phyloP scores from a whole-genome alignment of 306 rosid genomes.

The Alnus glutinosa region DNA sequence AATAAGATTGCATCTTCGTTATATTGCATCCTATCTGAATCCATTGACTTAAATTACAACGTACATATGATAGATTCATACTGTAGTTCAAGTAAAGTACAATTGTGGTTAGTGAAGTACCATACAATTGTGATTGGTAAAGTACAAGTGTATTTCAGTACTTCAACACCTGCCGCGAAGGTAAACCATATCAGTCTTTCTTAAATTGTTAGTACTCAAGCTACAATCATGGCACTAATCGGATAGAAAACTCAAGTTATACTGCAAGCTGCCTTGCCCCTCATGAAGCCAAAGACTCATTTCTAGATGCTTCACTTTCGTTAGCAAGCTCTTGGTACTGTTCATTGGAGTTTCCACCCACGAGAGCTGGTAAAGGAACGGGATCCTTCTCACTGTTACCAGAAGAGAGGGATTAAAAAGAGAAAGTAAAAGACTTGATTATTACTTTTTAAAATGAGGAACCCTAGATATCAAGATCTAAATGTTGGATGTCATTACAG shows the following conservation, averaged over 20 bases:
- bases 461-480: background rate
- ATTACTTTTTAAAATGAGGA: background rate
- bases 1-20: too few species aligned
- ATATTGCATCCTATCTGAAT: too few species aligned
- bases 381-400: constrained; percentile 42
- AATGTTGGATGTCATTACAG: background rate
- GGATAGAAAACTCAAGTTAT: background rate
- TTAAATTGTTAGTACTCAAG: background rate
- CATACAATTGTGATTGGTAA: too few species aligned
- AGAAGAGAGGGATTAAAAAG: background rate
- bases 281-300: constrained; percentile 30
- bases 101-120: too few species aligned
- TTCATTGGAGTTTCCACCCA: constrained; percentile 30
- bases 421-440: background rate
- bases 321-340: constrained; percentile 39
- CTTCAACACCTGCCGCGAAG: too few species aligned
- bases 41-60: too few species aligned
- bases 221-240: too few species aligned
- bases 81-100: too few species aligned
- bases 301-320: constrained; percentile 32
- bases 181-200: background rate
- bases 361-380: constrained; percentile 21
- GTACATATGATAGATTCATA: too few species aligned
- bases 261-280: background rate
- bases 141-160: too few species aligned